These are phyloP conservation scores for Gaertneriomyces sp. DNA, from an alignment of 192 early-diverging fungal species.

Conservation along the genomic window DNA sequence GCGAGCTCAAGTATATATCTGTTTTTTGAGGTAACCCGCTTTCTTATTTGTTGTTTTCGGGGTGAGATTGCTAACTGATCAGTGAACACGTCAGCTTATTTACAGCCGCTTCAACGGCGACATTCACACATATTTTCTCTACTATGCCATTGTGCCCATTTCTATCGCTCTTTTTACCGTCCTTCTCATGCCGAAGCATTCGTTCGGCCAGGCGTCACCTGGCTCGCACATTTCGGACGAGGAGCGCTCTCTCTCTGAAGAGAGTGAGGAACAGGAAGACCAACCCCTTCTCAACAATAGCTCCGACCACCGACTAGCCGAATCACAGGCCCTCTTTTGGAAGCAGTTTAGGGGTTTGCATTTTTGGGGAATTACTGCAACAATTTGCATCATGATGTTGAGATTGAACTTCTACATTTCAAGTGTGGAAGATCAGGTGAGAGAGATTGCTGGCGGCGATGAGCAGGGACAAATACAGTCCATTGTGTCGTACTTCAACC, in stretches of 20 bases:
- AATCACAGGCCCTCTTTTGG: constrained; percentile 6
- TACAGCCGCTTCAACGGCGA: neutral
- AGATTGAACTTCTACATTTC: constrained; percentile 24
- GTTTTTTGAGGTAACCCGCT: constrained; percentile 1
- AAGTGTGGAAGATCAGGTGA: constrained; percentile 10
- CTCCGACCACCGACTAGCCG: too few relatives aligned
- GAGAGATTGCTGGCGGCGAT: neutral
- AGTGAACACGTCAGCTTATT: neutral
- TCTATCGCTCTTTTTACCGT: constrained; percentile 4
- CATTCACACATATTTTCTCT: neutral
- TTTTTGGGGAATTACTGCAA: constrained; percentile 14
- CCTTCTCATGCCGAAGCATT: constrained; percentile 17
- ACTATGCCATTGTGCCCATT: constrained; percentile 3
- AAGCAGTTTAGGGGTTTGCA: constrained; percentile 12
- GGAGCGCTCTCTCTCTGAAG: neutral
- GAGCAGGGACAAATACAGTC: neutral
- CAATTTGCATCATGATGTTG: constrained; percentile 21
- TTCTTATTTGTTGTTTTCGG: neutral
- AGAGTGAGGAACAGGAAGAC: neutral
- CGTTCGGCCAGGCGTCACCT: constrained; percentile 11
- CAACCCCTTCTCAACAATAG: too few relatives aligned
- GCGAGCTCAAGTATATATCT: constrained; percentile 13
- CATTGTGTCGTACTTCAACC: constrained; percentile 18
- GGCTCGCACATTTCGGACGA: neutral
- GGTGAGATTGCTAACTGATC: neutral